Base-by-base conservation (phyloP, 2,329 filamentous ascomycete species). In the Pseudogymnoascus sp. region DNA sequence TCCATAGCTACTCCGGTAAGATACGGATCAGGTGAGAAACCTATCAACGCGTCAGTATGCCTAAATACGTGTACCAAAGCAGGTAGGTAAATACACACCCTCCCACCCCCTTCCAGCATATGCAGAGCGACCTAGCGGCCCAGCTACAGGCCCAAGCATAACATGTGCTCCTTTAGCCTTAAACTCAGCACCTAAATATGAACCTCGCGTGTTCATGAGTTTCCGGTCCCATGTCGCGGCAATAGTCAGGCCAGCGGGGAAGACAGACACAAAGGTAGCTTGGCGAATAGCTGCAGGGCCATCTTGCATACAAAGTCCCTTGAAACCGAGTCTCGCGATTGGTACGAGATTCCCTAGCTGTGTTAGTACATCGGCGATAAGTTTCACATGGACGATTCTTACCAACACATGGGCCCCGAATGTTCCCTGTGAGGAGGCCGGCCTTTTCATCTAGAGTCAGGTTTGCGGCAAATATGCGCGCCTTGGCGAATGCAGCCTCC, bases 121-220 rank as follows among this genome's bases (percentile, higher is more conserved):
- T 8, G 80, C 78, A 28, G 74, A 73, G 36, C 79, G 76, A 7
- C 80, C 81, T 5, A 83, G 72, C 28, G 81, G 78, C 1, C 79
- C 80, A 59, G 74, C 73, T 14, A 78, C 79, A 31, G 81, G 69
- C 7, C 76, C 77, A 4, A 95, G 81, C 66, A 87, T 82, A 23
- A 93, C 81, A 71, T 95, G 89, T 40, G 91, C 81, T 66, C 91
- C 91, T 77, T 95, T 96, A 67, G 77, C 87, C 64, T 83, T 85
- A 70, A 89, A 85, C 73, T 96, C 91, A 8, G 72, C 69, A 11
- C 80, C 82, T 75, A 84, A 78, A 62, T 77, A 74, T 63, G 75
- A 72, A 18, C 79, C 81, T 62, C 82, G 75, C 31, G 77, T 75
- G 64, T 78, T 77, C 72, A 88, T 83, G 44, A 90, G 79, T 28